Base-by-base conservation (phyloP, 1,284 basidiomycete genomes). In the Takashimella tepidaria region DNA sequence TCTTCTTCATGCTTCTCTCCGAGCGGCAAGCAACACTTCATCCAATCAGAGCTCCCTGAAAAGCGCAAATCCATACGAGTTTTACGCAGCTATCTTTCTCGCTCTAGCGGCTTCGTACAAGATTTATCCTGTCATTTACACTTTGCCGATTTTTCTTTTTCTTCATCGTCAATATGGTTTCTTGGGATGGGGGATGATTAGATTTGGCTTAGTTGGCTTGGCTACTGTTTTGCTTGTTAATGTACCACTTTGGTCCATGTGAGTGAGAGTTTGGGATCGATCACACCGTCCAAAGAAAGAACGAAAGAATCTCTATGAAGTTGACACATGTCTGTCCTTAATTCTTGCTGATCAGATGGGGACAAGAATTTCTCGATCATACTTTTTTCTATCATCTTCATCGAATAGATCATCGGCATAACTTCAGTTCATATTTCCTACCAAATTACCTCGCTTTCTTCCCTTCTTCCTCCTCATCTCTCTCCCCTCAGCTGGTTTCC, bases 401-500 rank as follows among this genome's bases (percentile, higher is more conserved):
- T 57, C 83, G 96, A 31, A 83, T 89, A 22, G 96, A 99, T 75
- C 92, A 98, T 68, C 85, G 93, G 50, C 96, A 98, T 77, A 99
- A 99, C 74, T 98, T 99, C 75, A 92, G 91, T 13, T 89, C 92
- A 0, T 97, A 98, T 78, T 98, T 96, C 75, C 92, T 98, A 72
- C 83, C 88, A 43, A 92, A 88, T 37, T 98, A 98, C 72, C 83
- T 98, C 46, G 66, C 73, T 13, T 66, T 71, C 44, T 66, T 68
- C 59, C 52, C 55, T 22, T 26, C 49, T 8, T 21, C 45, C n/a
- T 43, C 42, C 25, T 25, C 5, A 43, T 59, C 41, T 27, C 46
- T 22, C 41, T 42, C 3, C n/a, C 45, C 40, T 26, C 83, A 81
- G 1, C 86, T 27, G n/a, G 49, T 42, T 3, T 31, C 4, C 13